Conservation (phyloP, 352 stramenopile genomes). For the Phytophthora hybrid region DNA sequence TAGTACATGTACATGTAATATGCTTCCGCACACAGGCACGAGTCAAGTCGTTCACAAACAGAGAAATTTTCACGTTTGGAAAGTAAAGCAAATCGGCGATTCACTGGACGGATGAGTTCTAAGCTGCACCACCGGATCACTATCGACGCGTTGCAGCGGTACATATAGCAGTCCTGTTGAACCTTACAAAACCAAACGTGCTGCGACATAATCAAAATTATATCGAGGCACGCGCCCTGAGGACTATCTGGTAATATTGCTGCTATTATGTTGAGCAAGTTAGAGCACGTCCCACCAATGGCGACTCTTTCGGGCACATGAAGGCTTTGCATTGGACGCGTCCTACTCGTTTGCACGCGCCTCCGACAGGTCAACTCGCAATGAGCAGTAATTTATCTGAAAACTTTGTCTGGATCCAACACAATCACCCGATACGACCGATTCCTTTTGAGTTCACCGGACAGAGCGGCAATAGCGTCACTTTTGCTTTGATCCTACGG, state of each 20-base stretch:
- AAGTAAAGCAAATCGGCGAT: not conserved
- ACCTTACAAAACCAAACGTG: not conserved
- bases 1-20: too few relatives aligned
- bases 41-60: not conserved
- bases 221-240: not conserved
- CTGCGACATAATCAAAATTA: not conserved
- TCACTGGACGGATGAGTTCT: not conserved
- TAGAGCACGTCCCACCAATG: not conserved
- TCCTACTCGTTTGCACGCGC: not conserved
- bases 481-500: not conserved
- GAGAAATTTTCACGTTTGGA: not conserved
- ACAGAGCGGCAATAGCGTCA: not conserved
- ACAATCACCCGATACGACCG: not conserved
- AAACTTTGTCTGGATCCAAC: not conserved
- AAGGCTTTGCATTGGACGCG: not conserved
- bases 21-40: not conserved
- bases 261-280: not conserved
- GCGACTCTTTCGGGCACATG: not conserved
- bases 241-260: not conserved
- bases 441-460: not conserved
- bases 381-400: slow-evolving; percentile 3
- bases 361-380: not conserved
- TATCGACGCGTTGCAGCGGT: not conserved
- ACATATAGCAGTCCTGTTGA: not conserved
- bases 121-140: not conserved